Conservation (phyloP, 805 yeast species). For the Zygoascus biomembranicola region DNA sequence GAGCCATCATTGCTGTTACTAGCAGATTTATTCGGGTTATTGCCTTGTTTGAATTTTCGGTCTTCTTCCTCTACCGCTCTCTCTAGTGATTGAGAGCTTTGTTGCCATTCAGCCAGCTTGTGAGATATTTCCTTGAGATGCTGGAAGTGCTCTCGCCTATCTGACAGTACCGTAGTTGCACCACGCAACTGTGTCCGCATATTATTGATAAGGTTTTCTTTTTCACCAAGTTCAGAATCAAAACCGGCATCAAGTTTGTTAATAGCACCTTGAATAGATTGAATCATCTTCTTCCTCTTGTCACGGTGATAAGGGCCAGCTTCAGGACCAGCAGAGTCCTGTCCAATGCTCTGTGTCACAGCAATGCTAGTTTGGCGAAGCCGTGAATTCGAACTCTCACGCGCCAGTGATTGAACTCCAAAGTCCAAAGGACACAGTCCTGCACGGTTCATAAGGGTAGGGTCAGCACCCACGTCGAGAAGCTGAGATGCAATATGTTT, state of each 20-base stretch:
- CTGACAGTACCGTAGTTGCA: constrained; percentile 44
- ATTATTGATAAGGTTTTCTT: constrained; percentile 43
- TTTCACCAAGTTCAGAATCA: constrained; percentile 45
- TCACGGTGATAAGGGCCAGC: constrained; percentile 8
- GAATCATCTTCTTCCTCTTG: constrained; percentile 37
- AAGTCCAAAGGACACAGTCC: constrained; percentile 84
- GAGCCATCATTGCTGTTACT: constrained; percentile 5
- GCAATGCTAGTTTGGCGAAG: background rate
- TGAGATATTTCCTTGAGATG: constrained; percentile 36
- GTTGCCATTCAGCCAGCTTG: constrained; percentile 41
- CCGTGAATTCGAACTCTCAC: background rate
- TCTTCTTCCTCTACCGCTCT: constrained; percentile 61
- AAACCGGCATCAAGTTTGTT: constrained; percentile 49
- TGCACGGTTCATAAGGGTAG: constrained; percentile 67
- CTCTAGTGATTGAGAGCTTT: constrained; percentile 48
- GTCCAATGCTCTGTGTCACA: background rate
- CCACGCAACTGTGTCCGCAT: constrained; percentile 50
- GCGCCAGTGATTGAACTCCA: constrained; percentile 41
- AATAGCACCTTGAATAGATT: constrained; percentile 44
- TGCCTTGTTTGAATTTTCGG: constrained; percentile 36
- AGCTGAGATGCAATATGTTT: constrained; percentile 71
- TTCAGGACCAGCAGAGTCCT: background rate
- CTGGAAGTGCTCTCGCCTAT: constrained; percentile 42
- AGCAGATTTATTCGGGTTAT: constrained; percentile 11
- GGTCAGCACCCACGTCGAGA: constrained; percentile 82